These are phyloP conservation scores for Seiridium unicorne DNA, from an alignment of 2,329 filamentous ascomycete genomes.

Conservation along the genomic window DNA sequence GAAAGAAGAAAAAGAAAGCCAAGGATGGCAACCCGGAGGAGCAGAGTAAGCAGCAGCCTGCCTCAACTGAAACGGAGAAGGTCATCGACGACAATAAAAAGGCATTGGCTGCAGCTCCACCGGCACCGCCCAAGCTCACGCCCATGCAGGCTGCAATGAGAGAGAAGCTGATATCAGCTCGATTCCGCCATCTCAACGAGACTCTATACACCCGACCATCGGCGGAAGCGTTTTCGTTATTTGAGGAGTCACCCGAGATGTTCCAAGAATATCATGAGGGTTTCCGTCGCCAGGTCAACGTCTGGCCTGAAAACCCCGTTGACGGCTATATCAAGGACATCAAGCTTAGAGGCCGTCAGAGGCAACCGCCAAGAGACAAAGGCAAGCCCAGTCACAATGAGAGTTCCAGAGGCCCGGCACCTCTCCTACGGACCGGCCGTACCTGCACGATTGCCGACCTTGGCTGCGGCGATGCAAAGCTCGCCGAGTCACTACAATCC, in stretches of 20 bases:
- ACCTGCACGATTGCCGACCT: conserved; percentile 82
- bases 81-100: conserved; percentile 13
- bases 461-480: conserved; percentile 87
- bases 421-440: conserved; percentile 71
- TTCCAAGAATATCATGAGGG: conserved; percentile 96
- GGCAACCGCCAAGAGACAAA: conserved; percentile 14
- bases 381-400: conserved; percentile 3
- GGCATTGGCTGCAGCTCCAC: conserved; percentile 35
- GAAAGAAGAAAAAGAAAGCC: conserved; percentile 29
- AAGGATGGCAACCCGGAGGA: conserved; percentile 20
- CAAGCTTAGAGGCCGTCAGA: conserved; percentile 60
- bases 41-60: conserved; percentile 12
- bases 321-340: conserved; percentile 79
- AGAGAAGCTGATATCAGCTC: conserved; percentile 88
- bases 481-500: conserved; percentile 67
- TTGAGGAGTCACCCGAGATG: conserved; percentile 83
- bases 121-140: conserved; percentile 65
- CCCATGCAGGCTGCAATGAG: conserved; percentile 93
- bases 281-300: conserved; percentile 90
- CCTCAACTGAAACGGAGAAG: conserved; percentile 4
- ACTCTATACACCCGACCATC: conserved; percentile 94
- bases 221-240: conserved; percentile 76
- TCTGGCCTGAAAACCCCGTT: conserved; percentile 96
- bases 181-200: conserved; percentile 96
- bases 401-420: conserved; percentile 25